Evolutionary conservation across 441 rosid species (phyloP).

Genomic region (Pelargonium fulgidum): DNA sequence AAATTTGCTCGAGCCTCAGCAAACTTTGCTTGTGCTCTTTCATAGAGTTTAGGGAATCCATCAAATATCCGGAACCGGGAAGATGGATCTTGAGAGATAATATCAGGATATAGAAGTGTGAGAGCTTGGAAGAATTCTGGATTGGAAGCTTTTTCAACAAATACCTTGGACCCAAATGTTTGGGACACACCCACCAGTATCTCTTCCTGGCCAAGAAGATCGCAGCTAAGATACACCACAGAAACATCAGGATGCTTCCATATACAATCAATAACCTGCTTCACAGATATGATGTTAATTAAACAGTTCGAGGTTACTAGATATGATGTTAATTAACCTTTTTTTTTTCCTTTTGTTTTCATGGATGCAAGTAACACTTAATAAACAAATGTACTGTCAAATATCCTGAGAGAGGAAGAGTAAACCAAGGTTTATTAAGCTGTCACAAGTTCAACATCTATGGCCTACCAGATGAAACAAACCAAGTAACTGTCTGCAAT

Average conservation of each 20-base stretch:
- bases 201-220: constrained; percentile 83
- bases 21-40: constrained; percentile 56
- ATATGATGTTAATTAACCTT: not conserved
- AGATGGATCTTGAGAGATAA: constrained; percentile 55
- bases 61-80: constrained; percentile 58
- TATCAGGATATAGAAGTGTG: constrained; percentile 46
- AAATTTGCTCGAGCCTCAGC: constrained; percentile 54
- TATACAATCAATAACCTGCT: constrained; percentile 69
- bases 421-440: not conserved
- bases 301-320: not conserved
- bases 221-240: constrained; percentile 61
- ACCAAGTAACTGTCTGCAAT: not conserved
- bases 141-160: constrained; percentile 48
- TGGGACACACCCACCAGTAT: constrained; percentile 44
- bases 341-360: not conserved
- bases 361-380: not conserved
- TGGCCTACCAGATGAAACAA: not conserved
- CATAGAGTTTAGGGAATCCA: constrained; percentile 63
- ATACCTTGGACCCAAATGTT: constrained; percentile 77
- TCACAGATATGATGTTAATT: constrained; percentile 13
- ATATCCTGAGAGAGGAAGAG: not conserved
- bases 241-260: constrained; percentile 78
- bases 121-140: constrained; percentile 44
- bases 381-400: not conserved
- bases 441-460: not conserved